These are phyloP conservation scores for Tolypocladium ovalisporum DNA, from an alignment of 2,329 filamentous ascomycete species.

Conservation along the genomic window DNA sequence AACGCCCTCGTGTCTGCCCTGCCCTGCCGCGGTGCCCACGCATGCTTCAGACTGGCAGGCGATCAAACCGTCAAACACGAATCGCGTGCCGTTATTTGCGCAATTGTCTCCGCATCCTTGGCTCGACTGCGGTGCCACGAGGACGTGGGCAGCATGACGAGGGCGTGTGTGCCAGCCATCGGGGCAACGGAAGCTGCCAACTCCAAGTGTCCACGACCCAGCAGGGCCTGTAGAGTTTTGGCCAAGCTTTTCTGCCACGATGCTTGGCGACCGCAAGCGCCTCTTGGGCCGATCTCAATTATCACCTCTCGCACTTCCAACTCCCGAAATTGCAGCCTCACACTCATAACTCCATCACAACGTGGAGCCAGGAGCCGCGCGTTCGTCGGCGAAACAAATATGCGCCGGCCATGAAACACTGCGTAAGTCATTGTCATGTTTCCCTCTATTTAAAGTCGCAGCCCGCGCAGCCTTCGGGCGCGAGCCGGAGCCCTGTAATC, in stretches of 20 bases:
- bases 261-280: background rate
- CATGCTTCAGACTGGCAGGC: too few relatives aligned
- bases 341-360: background rate
- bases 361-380: background rate
- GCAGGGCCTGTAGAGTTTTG: background rate
- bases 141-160: background rate
- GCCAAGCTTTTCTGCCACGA: background rate
- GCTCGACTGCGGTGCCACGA: background rate
- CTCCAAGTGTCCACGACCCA: too few relatives aligned
- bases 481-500: background rate
- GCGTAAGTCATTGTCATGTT: background rate
- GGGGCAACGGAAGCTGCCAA: too few relatives aligned
- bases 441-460: background rate
- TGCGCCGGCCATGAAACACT: background rate
- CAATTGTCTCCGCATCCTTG: background rate
- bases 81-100: background rate
- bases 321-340: background rate
- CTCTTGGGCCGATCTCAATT: background rate
- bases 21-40: background rate
- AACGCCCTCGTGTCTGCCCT: background rate
- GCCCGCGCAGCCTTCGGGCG: background rate
- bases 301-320: background rate
- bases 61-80: background rate
- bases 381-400: background rate
- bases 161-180: background rate